Evolutionary conservation across 345 rosid genomes (phyloP).

Genomic region (Salix caprea): DNA sequence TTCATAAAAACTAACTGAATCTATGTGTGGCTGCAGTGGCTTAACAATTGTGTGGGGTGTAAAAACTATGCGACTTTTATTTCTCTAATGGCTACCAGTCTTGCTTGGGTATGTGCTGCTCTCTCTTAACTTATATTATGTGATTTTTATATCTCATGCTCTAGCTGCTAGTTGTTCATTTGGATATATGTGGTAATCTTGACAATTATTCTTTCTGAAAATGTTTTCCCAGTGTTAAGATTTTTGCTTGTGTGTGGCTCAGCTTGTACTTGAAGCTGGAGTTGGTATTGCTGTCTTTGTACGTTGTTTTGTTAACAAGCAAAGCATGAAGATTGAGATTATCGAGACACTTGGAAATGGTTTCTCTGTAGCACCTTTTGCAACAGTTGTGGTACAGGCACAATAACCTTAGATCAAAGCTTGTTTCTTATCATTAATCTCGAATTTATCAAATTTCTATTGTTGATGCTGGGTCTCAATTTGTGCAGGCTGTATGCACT

Average conservation of each 20-base stretch:
- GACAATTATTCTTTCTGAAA: neutral
- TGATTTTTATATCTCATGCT: neutral
- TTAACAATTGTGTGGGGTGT: conserved; percentile 95
- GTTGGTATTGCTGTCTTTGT: conserved; percentile 88
- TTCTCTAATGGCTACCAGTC: conserved; percentile 79
- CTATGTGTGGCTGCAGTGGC: conserved; percentile 72
- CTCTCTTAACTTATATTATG: neutral
- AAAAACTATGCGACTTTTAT: conserved; percentile 83
- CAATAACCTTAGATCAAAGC: neutral
- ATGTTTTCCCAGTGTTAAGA: neutral
- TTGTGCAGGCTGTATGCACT: conserved; percentile 73
- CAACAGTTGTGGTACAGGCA: conserved; percentile 79
- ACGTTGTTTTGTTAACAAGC: conserved; percentile 79
- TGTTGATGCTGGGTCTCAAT: conserved; percentile 23
- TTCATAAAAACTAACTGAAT: conserved; percentile 20
- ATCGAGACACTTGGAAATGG: conserved; percentile 95
- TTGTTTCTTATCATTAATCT: conserved; percentile 2
- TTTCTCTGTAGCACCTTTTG: conserved; percentile 92
- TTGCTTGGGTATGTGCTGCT: conserved; percentile 72
- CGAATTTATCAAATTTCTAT: conserved; percentile 4
- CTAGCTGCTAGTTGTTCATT: neutral
- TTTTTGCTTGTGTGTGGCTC: conserved; percentile 12
- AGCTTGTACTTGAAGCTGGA: conserved; percentile 87
- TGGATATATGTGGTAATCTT: neutral
- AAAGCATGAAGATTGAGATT: conserved; percentile 79